Evolutionary conservation across 441 rosid species (phyloP).

Genomic region (Viola pubescens): DNA sequence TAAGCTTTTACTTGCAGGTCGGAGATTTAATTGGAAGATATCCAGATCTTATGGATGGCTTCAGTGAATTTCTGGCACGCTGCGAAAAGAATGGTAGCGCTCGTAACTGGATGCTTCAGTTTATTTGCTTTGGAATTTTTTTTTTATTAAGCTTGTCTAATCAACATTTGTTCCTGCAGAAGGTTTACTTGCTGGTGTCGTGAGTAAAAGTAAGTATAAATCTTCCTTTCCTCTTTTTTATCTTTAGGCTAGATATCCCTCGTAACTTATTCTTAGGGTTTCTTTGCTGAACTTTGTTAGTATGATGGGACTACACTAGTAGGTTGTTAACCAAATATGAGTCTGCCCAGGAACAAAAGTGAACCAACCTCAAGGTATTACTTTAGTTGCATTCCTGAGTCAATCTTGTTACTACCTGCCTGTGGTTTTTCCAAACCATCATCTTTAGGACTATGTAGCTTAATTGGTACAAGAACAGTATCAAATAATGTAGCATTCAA

Average conservation of each 20-base stretch:
- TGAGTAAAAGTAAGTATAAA: conserved; percentile 76
- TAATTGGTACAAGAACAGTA: too few relatives aligned
- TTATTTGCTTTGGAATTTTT: conserved; percentile 15
- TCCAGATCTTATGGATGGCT: conserved; percentile 83
- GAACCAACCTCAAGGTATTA: not conserved
- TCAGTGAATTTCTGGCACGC: conserved; percentile 68
- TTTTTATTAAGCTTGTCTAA: conserved; percentile 17
- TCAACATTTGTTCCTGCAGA: conserved; percentile 43
- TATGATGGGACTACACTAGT: too few relatives aligned
- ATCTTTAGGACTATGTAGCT: too few relatives aligned
- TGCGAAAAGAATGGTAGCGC: conserved; percentile 80
- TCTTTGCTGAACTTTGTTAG: too few relatives aligned
- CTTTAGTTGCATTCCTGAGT: too few relatives aligned
- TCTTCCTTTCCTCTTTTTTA: conserved; percentile 13
- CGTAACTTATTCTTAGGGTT: not conserved
- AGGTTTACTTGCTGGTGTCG: conserved; percentile 78
- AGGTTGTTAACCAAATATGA: too few relatives aligned
- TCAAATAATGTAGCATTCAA: too few relatives aligned
- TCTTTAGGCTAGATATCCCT: not conserved
- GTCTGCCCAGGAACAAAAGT: too few relatives aligned
- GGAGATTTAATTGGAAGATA: conserved; percentile 68
- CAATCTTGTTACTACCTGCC: too few relatives aligned
- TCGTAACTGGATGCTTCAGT: conserved; percentile 14
- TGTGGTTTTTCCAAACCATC: too few relatives aligned
- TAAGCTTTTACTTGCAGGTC: conserved; percentile 41